Evolutionary conservation across 805 yeast genomes (phyloP), one percentile per base, ranked within the genome.

Genomic region (Saccharomycopsis sp.): DNA sequence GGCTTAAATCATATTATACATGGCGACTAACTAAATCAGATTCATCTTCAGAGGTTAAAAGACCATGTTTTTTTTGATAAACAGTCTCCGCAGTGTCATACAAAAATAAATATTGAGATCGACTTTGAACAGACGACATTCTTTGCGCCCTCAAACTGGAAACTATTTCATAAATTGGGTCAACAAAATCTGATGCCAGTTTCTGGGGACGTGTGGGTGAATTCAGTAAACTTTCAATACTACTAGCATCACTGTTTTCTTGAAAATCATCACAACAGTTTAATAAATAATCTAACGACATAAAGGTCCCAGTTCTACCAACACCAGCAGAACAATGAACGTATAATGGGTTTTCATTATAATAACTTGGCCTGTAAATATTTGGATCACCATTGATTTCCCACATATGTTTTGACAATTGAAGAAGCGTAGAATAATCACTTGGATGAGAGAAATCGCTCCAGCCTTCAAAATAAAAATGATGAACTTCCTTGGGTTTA

Each of bases 281-380:
- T 40, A 64, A 50, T 3, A 66, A 37, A 40, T 61, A 69, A 52
- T 84, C 92, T 30, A 81, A 59, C 0, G 86, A 72, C 37, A 85
- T 74, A 51, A 76, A 82, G 0, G 95, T 86, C 1, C 98, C 97
- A 0, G 97, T 84, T 43, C 98, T 67, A 5, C 98, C 98, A 51
- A 94, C 88, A 1, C 98, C 98, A 0, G 98, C 97, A 3, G 96
- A 85, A 53, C 98, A 89, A 57, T 92, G 97, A 9, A 79, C 80
- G 37, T 85, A 55, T 4, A 78, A 61, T 13, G 89, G 87, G 15
- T 46, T 46, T 21, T 18, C 23, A 25, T 42, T 43, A n/a, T n/a
- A n/a, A 13, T 9, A 14, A 31, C 20, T 32, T 21, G 30, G 14
- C 14, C 45, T 47, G 21, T 49, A 29, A 15, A 10, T 10, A 26